Conservation (phyloP, 2,329 filamentous ascomycete genomes). For the Trichoderma guizhouense region DNA sequence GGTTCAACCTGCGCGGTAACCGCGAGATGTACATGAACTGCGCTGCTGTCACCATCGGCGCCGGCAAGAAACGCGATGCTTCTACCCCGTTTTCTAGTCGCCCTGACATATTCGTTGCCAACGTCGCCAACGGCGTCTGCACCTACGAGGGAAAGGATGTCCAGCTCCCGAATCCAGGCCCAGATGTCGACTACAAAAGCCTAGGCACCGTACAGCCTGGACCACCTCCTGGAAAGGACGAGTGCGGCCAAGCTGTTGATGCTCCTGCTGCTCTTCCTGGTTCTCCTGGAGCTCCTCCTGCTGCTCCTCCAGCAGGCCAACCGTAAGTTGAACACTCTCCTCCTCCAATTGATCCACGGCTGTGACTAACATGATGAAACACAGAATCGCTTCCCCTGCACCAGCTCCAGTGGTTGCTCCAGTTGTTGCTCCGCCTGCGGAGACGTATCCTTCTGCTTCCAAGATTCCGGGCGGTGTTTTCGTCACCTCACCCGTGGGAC, state of each 20-base stretch:
- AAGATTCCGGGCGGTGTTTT: conserved; percentile 16
- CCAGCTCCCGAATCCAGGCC: conserved; percentile 63
- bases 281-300: background rate
- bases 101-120: conserved; percentile 69
- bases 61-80: conserved; percentile 29
- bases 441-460: background rate
- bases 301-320: background rate
- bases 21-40: conserved; percentile 89
- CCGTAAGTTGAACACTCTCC: background rate
- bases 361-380: background rate
- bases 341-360: background rate
- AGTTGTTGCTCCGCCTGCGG: background rate
- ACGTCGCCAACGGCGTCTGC: conserved; percentile 58
- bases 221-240: conserved; percentile 26
- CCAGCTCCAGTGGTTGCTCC: no score
- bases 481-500: conserved; percentile 10
- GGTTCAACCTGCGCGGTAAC: conserved; percentile 74
- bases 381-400: background rate
- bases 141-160: conserved; percentile 58
- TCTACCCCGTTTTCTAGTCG: conserved; percentile 48
- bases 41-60: conserved; percentile 62
- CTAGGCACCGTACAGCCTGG: conserved; percentile 31
- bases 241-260: no score
- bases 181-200: conserved; percentile 44
- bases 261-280: conserved; percentile 20